Evolutionary conservation across 116 monocot species (phyloP), one percentile per base, ranked within the genome.

Genomic region (Cymodocea nodosa): DNA sequence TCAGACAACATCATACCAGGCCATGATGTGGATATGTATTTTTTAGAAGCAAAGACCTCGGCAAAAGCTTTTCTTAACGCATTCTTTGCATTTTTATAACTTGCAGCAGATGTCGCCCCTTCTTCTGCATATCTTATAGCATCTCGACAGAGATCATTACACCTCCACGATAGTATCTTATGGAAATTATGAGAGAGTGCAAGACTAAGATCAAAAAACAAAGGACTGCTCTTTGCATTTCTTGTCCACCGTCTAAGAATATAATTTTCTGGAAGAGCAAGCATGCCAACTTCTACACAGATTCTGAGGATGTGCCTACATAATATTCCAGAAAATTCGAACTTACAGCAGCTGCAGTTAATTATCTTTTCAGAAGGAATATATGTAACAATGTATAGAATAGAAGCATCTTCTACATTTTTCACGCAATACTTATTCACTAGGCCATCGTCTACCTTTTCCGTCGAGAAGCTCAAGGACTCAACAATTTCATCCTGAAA

Each of bases 61-160:
- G 74, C 51, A 65, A 83, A 81, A 68, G 90, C 95, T 60, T 83
- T 90, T 59, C 78, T 79, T 63, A 97, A 67, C 37, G 91, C 90
- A 23, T 66, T 70, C 55, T 87, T 97, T 51, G 95, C 87, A 66
- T 72, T 76, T 66, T 85, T 90, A 75, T 90, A 90, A 23, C 87
- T 80, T 0, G 58, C 67, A 44, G 78, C 74, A 67, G 87, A 85
- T 70, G 91, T 76, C 0, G 83, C 73, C 39, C 95, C 95, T 24
- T 97, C 95, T 70, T 87, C 90, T 51, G 95, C 95, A 85, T 76
- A 83, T 66, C 70, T 75, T 68, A 87, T 81, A 23, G 80, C 91
- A 90, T 97, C 91, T 49, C 79, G 83, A 76, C 77, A 87, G 6
- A 97, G 82, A 79, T 97, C 90, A 74, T 88, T 87, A 78, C 77